Evolutionary conservation across 371 early-diverging fungal genomes (phyloP).

Genomic region (Mortierella sp.): DNA sequence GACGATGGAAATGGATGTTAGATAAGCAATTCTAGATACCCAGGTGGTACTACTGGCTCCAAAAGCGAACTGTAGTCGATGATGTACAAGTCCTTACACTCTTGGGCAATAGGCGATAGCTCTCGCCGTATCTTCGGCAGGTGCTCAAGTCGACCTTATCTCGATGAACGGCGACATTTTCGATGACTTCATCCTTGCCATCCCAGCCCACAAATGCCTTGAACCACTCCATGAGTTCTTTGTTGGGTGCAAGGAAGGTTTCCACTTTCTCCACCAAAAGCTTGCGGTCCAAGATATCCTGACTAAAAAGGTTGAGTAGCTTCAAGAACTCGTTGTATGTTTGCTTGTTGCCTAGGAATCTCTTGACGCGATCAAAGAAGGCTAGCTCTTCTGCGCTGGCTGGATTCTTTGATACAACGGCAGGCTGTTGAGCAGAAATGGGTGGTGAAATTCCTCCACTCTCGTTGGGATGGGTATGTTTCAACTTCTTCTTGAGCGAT

Average conservation of each 20-base stretch:
- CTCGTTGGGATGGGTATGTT: slow-evolving; percentile 28
- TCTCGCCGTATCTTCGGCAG: slow-evolving; percentile 71
- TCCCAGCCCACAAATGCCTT: slow-evolving; percentile 95
- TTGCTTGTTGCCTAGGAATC: slow-evolving; percentile 82
- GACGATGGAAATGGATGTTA: slow-evolving; percentile 5
- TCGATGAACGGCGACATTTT: slow-evolving; percentile 57
- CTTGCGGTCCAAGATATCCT: slow-evolving; percentile 90
- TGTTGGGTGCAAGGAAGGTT: slow-evolving; percentile 79
- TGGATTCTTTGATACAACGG: slow-evolving; percentile 44
- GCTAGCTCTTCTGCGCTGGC: slow-evolving; percentile 84
- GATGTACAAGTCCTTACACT: slow-evolving; percentile 57
- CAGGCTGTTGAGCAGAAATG: slow-evolving; percentile 32
- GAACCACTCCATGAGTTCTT: slow-evolving; percentile 93
- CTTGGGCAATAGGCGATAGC: slow-evolving; percentile 79
- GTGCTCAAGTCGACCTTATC: slow-evolving; percentile 73
- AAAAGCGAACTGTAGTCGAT: too few relatives aligned
- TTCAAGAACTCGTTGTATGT: slow-evolving; percentile 98
- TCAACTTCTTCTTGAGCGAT: slow-evolving; percentile 48
- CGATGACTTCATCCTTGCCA: slow-evolving; percentile 62
- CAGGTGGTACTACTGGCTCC: too few relatives aligned
- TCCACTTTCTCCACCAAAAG: slow-evolving; percentile 86
- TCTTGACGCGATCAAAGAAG: slow-evolving; percentile 92
- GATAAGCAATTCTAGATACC: background rate
- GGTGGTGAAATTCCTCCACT: slow-evolving; percentile 37
- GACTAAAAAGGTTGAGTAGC: slow-evolving; percentile 94